phyloP scores from a whole-genome alignment of 2,329 filamentous ascomycete species.

The Tympanopsis confertula region DNA sequence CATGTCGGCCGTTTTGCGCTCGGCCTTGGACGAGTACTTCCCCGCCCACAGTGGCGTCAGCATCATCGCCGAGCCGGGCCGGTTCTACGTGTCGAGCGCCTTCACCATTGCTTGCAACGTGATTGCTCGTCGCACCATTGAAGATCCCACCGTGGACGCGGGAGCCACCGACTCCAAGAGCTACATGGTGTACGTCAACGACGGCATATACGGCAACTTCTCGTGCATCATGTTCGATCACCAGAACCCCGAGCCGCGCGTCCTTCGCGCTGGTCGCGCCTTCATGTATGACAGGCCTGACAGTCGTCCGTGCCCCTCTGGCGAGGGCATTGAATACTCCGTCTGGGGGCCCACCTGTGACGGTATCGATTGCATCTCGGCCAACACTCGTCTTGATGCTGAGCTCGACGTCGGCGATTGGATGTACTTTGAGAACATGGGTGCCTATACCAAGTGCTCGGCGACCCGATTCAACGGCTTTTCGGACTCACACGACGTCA shows the following conservation, averaged over 20 bases:
- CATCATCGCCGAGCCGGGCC: conserved; percentile 90
- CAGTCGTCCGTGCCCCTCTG: conserved; percentile 30
- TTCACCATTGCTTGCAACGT: conserved; percentile 94
- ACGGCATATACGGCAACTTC: conserved; percentile 96
- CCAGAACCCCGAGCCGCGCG: conserved; percentile 76
- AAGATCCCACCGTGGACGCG: conserved; percentile 47
- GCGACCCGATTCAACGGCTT: conserved; percentile 98
- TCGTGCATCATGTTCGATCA: conserved; percentile 99
- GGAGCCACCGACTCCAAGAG: conserved; percentile 50
- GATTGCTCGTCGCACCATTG: conserved; percentile 84
- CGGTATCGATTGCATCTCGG: conserved; percentile 87
- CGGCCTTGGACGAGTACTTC: conserved; percentile 79
- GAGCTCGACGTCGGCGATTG: conserved; percentile 87
- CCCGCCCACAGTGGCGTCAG: conserved; percentile 59
- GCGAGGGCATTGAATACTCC: conserved; percentile 66
- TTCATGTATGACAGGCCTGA: conserved; percentile 44
- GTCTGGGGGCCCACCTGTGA: conserved; percentile 98
- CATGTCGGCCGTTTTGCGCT: conserved; percentile 72
- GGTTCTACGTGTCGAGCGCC: conserved; percentile 86
- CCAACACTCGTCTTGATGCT: conserved; percentile 65
- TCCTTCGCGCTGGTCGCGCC: conserved; percentile 53
- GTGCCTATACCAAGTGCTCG: conserved; percentile 95
- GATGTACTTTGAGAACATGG: conserved; percentile 98
- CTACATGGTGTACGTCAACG: conserved; percentile 97
- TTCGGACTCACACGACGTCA: conserved; percentile 78